These are phyloP conservation scores for Fermentozyma sake DNA, from an alignment of 1,139 yeast species.

Conservation along the genomic window DNA sequence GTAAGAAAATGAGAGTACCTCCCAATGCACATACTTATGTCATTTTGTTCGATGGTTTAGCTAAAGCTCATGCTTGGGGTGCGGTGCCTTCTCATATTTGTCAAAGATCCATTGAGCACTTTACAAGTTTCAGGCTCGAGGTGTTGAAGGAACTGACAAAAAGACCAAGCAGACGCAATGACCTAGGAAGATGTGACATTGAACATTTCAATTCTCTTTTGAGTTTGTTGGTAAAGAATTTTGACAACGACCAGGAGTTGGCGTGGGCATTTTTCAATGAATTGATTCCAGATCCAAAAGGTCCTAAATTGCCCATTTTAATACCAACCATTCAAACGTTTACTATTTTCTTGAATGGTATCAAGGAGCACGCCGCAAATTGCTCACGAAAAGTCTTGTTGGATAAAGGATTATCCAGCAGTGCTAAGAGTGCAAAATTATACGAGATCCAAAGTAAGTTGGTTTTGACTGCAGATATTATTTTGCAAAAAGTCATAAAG, in stretches of 20 bases:
- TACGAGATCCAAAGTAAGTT: constrained; percentile 27
- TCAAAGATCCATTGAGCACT: constrained; percentile 20
- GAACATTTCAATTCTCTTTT: constrained; percentile 39
- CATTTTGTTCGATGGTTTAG: constrained; percentile 54
- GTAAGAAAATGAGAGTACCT: constrained; percentile 59
- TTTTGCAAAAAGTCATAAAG: constrained; percentile 23
- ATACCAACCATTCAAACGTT: constrained; percentile 36
- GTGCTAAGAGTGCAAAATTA: constrained; percentile 20
- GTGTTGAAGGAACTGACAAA: too few species aligned
- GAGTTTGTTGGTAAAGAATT: constrained; percentile 32
- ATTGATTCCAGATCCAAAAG: constrained; percentile 17
- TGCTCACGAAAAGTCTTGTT: too few species aligned
- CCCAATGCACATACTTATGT: constrained; percentile 52
- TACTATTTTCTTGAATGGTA: constrained; percentile 38
- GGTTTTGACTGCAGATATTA: constrained; percentile 23
- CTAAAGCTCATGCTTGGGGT: constrained; percentile 39
- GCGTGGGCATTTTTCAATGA: constrained; percentile 41
- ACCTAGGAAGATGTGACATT: constrained; percentile 17
- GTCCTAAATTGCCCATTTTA: constrained; percentile 12
- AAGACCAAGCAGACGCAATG: constrained; percentile 2
- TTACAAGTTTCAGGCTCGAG: constrained; percentile 14
- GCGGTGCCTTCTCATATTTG: constrained; percentile 19
- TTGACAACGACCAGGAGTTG: constrained; percentile 23
- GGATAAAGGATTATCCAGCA: too few species aligned
- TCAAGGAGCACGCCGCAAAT: constrained; percentile 19